Evolutionary conservation across 768 basidiomycete genomes (phyloP).

Genomic region (Pleurotus cornucopiae): DNA sequence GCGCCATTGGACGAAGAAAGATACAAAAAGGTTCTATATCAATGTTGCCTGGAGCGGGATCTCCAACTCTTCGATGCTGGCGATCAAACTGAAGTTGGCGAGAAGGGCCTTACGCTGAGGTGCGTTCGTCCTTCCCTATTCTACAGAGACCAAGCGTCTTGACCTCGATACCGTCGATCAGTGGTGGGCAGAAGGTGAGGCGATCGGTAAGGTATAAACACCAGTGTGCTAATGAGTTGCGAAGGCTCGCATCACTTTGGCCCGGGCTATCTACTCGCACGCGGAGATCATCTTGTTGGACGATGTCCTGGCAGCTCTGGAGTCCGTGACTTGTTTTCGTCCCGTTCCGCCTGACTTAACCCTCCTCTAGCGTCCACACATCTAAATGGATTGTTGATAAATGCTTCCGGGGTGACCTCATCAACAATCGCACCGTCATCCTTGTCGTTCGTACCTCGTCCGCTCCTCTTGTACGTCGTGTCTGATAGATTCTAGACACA

Average conservation of each 20-base stretch:
- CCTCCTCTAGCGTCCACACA: slow-evolving; percentile 33
- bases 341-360: slow-evolving; percentile 24
- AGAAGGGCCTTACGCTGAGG: slow-evolving; percentile 45
- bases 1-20: slow-evolving; percentile 67
- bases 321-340: slow-evolving; percentile 24
- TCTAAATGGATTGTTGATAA: slow-evolving; percentile 49
- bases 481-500: slow-evolving; percentile 31
- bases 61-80: slow-evolving; percentile 48
- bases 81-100: slow-evolving; percentile 38
- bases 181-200: slow-evolving; percentile 38
- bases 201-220: neutral
- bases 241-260: slow-evolving; percentile 39
- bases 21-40: slow-evolving; percentile 71
- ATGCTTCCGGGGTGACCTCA: slow-evolving; percentile 38
- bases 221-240: slow-evolving; percentile 19
- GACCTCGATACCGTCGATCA: too few species aligned
- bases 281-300: slow-evolving; percentile 42
- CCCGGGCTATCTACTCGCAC: slow-evolving; percentile 38
- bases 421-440: slow-evolving; percentile 41
- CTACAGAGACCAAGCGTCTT: too few species aligned
- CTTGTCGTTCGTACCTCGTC: slow-evolving; percentile 25
- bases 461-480: neutral
- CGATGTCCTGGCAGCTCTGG: slow-evolving; percentile 39
- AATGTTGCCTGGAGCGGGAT: slow-evolving; percentile 74
- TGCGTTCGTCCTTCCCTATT: too few species aligned